A percentile compares a stretch with the other conserved stretches of the same genome.
phyloP scores from a whole-genome alignment of 164 flowering plant species.

The Vitis rupestris region DNA sequence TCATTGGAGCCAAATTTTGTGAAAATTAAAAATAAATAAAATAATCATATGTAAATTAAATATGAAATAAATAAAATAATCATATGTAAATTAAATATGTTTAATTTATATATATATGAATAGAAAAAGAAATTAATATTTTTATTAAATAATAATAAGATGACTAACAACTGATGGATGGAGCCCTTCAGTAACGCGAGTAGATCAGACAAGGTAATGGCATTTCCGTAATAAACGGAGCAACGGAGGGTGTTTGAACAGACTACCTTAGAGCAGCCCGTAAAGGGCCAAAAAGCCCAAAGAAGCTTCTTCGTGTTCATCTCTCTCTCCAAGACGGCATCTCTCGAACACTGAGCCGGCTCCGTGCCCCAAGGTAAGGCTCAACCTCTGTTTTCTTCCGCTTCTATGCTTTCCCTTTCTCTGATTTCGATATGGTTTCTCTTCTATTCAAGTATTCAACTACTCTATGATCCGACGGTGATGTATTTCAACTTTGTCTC shows the following conservation, averaged over 20 bases:
- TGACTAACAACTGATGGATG: no score
- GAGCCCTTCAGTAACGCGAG: no score
- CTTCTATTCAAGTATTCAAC: no score
- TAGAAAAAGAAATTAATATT: no score
- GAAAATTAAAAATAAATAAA: no score
- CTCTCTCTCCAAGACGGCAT: background rate
- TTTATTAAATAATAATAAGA: no score
- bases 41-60: no score
- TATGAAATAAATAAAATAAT: no score
- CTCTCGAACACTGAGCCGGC: background rate
- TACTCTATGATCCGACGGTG: background rate
- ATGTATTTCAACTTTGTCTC: background rate
- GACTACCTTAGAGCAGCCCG: background rate
- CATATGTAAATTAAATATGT: no score
- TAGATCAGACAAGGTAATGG: background rate
- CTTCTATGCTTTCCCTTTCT: background rate
- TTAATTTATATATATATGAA: no score
- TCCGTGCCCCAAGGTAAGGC: background rate
- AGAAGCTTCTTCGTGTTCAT: background rate
- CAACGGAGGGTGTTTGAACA: background rate
- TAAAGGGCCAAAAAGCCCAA: background rate
- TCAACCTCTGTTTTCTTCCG: background rate
- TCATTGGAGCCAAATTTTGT: no score
- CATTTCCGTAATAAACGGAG: background rate
- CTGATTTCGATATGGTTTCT: background rate